Base-by-base conservation (phyloP, 352 stramenopile species). In the Phytophthora uliginosa region DNA sequence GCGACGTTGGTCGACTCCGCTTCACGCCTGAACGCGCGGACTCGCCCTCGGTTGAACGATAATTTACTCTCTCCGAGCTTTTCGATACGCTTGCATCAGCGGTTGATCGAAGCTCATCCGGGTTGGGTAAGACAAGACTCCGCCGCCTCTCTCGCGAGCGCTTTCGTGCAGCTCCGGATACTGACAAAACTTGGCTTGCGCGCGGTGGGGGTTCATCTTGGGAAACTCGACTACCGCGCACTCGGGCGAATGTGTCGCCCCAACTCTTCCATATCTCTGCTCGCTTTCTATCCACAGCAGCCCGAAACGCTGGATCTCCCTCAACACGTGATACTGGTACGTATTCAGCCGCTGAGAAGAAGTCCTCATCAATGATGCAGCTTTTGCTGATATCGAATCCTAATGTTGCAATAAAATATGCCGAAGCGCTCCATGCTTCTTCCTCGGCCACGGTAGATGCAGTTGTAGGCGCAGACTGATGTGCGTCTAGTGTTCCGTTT, bases 311-410 rank as follows among this genome's bases (percentile, higher is more conserved):
- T 63, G 22, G n/a, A 9, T 34, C 42, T 28, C 74, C 65, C 31
- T 66, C 54, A 48, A 20, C 56, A 22, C 18, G 66, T 20, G 18
- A 38, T 69, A 36, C 31, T 65, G 48, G 9, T 73, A 34, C 17
- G 18, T 45, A 4, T 24, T 31, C 18, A 64, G 65, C 53, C 2
- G 63, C 24, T 3, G 61, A 66, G 61, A 84, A 84, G 38, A 86
- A 84, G 22, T 64, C 26, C 5, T 77, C 61, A 31, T 79, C 80
- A 55, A 88, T 70, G 47, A 89, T 75, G 34, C 62, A 82, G 56
- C 80, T 89, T 58, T 67, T 64, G 28, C 68, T 69, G 34, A 86
- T 62, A 53, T 89, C 80, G 12, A 88, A 42, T 18, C 80, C 79
- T 10, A 89, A 26, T 31, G 77, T 62, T 13, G 36, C 26, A 38